phyloP scores from a whole-genome alignment of 495 filamentous ascomycete species.

The Aspergillus ellipticus region DNA sequence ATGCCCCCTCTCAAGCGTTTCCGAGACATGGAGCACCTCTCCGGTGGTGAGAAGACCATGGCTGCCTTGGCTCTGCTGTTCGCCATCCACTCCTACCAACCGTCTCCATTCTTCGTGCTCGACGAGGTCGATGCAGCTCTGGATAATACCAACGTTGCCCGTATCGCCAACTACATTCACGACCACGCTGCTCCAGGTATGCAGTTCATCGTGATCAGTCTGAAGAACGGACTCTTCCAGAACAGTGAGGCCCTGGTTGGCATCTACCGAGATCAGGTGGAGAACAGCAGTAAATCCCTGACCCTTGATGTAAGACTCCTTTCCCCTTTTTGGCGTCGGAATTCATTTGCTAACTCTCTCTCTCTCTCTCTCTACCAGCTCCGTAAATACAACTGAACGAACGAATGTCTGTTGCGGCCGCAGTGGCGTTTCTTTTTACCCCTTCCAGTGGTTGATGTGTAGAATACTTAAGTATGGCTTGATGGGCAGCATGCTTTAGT shows the following conservation, averaged over 20 bases:
- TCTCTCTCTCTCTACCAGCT: slow-evolving; percentile 30
- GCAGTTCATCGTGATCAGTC: slow-evolving; percentile 97
- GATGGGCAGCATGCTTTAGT: slow-evolving; percentile 10
- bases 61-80: slow-evolving; percentile 93
- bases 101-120: slow-evolving; percentile 93
- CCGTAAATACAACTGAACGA: slow-evolving; percentile 41
- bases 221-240: slow-evolving; percentile 93
- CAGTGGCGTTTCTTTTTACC: background rate
- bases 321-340: background rate
- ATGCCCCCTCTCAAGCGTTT: slow-evolving; percentile 99
- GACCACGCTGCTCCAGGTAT: slow-evolving; percentile 93
- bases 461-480: slow-evolving; percentile 27
- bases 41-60: slow-evolving; percentile 98
- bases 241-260: slow-evolving; percentile 90
- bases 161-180: slow-evolving; percentile 91
- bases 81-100: slow-evolving; percentile 92
- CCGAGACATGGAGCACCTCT: slow-evolving; percentile 97
- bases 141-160: slow-evolving; percentile 92
- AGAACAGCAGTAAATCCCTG: slow-evolving; percentile 81
- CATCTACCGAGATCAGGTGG: slow-evolving; percentile 89
- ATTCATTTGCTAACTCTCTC: slow-evolving; percentile 15
- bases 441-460: slow-evolving; percentile 8
- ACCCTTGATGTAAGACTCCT: slow-evolving; percentile 83
- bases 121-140: slow-evolving; percentile 98
- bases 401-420: background rate